phyloP scores from a whole-genome alignment of 306 rosid genomes.

The Echinosophora koreensis region DNA sequence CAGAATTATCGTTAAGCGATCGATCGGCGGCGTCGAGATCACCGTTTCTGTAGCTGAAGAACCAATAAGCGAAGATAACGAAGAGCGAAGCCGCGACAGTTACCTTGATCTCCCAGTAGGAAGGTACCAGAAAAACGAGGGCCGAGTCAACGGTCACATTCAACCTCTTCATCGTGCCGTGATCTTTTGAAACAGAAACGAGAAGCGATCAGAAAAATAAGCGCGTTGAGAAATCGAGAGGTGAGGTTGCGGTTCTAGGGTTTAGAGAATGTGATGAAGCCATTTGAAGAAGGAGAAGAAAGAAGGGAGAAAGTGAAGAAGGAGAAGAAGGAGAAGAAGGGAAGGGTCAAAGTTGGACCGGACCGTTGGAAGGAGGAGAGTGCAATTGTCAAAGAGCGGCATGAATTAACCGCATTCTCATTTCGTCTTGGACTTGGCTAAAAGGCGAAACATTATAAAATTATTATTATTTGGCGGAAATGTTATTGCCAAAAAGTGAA shows the following conservation, averaged over 20 bases:
- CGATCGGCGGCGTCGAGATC: conserved; percentile 56
- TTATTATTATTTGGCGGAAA: too few relatives aligned
- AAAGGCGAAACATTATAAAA: too few relatives aligned
- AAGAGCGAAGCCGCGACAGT: conserved; percentile 75
- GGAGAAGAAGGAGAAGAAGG: conserved; percentile 31
- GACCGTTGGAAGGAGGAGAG: conserved; percentile 66
- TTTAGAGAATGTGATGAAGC: conserved; percentile 52
- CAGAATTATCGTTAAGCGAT: conserved; percentile 55
- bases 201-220: conserved; percentile 24
- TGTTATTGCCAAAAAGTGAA: too few relatives aligned
- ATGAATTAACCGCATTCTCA: neutral
- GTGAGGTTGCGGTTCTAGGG: conserved; percentile 43
- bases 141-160: conserved; percentile 56
- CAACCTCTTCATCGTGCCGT: conserved; percentile 14
- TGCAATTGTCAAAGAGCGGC: conserved; percentile 38
- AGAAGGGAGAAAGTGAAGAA: conserved; percentile 7
- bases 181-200: conserved; percentile 3
- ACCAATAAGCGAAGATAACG: conserved; percentile 69
- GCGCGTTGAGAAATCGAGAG: neutral
- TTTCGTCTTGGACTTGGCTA: too few relatives aligned
- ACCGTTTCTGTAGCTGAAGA: conserved; percentile 60
- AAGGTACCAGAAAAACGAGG: conserved; percentile 72
- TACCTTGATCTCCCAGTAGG: conserved; percentile 89
- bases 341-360: conserved; percentile 72
- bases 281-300: conserved; percentile 52